phyloP scores from a whole-genome alignment of 2,329 filamentous ascomycete genomes.

The Penicillium sp. region DNA sequence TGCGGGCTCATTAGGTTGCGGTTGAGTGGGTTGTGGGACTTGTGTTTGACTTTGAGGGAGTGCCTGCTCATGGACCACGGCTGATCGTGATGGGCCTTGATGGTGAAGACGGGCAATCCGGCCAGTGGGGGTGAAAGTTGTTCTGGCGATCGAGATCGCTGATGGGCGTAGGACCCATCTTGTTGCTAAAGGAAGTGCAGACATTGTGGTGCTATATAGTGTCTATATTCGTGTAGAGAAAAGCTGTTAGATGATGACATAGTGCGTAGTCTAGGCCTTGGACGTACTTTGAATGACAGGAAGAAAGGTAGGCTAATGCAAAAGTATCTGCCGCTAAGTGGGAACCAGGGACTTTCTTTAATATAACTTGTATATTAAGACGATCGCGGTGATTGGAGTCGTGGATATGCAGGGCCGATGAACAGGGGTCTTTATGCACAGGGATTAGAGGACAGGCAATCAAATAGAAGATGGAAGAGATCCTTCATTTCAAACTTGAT shows the following conservation, averaged over 20 bases:
- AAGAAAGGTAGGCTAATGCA: conserved; percentile 8
- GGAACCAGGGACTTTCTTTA: neutral
- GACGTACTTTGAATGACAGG: neutral
- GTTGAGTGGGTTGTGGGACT: conserved; percentile 5
- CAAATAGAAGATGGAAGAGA: neutral
- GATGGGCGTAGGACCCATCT: conserved; percentile 16
- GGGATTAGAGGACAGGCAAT: neutral
- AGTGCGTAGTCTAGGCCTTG: neutral
- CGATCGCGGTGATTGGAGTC: neutral
- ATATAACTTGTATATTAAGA: neutral
- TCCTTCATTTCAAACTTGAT: conserved; percentile 2
- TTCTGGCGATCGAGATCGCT: neutral
- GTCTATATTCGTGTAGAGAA: neutral
- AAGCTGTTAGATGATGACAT: neutral
- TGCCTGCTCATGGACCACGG: conserved; percentile 25
- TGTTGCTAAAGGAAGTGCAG: conserved; percentile 7
- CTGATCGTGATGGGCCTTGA: conserved; percentile 23
- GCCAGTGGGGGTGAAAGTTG: neutral
- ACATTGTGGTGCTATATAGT: conserved; percentile 1
- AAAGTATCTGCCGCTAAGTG: conserved; percentile 12
- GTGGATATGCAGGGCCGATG: neutral
- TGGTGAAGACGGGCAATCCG: conserved; percentile 19
- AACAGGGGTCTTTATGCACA: neutral
- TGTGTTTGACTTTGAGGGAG: conserved; percentile 17
- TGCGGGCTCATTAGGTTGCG: conserved; percentile 1